Evolutionary conservation across 495 filamentous ascomycete species (phyloP).

Genomic region (Neurospora hispaniola): DNA sequence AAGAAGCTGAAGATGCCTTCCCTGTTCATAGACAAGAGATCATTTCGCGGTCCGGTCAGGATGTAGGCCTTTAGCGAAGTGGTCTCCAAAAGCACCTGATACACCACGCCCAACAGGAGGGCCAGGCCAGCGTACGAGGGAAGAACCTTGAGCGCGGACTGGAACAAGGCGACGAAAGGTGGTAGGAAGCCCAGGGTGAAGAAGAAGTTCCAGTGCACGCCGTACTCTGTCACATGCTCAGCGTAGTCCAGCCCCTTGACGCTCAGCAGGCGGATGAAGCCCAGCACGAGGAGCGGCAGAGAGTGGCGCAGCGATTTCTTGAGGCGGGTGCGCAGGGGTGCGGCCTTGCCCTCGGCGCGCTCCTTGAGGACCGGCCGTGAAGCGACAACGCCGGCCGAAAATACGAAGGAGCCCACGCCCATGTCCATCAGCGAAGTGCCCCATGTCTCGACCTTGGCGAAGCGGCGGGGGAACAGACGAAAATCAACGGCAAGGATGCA

Average conservation of each 20-base stretch:
- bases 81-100: conserved; percentile 65
- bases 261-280: conserved; percentile 68
- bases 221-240: conserved; percentile 96
- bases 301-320: conserved; percentile 62
- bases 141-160: conserved; percentile 47
- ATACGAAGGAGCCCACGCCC: conserved; percentile 96
- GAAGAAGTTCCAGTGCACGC: conserved; percentile 99
- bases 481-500: conserved; percentile 98
- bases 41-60: conserved; percentile 65
- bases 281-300: conserved; percentile 70
- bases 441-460: conserved; percentile 97
- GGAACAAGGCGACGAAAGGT: conserved; percentile 81
- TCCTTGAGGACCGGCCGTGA: conserved; percentile 77
- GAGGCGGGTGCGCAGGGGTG: conserved; percentile 45
- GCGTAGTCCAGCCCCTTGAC: conserved; percentile 94
- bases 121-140: conserved; percentile 67
- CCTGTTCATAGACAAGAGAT: conserved; percentile 76
- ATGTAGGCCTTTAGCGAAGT: conserved; percentile 75
- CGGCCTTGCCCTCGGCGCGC: conserved; percentile 35
- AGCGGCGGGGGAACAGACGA: conserved; percentile 78
- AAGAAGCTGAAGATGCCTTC: conserved; percentile 90
- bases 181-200: conserved; percentile 88
- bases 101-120: conserved; percentile 49
- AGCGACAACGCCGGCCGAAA: conserved; percentile 85
- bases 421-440: conserved; percentile 97